These are phyloP conservation scores for Alternaria incomplexa DNA, from an alignment of 2,329 filamentous ascomycete species.

Conservation along the genomic window DNA sequence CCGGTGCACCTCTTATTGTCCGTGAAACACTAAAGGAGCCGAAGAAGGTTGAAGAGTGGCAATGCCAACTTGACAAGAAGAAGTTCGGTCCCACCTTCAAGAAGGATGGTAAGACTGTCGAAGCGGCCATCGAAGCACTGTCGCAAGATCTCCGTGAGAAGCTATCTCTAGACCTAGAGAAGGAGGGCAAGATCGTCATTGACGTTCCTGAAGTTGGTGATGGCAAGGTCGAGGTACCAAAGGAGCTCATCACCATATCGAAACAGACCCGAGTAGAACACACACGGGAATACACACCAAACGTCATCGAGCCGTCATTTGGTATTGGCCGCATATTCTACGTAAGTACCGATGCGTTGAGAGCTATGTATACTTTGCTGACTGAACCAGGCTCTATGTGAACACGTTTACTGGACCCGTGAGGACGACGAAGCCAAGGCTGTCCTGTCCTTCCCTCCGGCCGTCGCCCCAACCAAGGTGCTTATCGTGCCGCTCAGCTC, in stretches of 20 bases:
- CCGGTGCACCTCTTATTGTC: constrained; percentile 83
- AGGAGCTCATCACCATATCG: constrained; percentile 82
- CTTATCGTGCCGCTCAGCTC: constrained; percentile 87
- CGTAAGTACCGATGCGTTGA: constrained; percentile 40
- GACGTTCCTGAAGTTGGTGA: constrained; percentile 71
- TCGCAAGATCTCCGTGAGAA: constrained; percentile 82
- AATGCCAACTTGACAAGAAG: constrained; percentile 89
- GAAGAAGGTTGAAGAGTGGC: constrained; percentile 82
- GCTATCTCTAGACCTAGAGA: constrained; percentile 74
- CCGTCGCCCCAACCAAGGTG: constrained; percentile 92
- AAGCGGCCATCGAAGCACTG: constrained; percentile 76
- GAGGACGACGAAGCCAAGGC: constrained; percentile 82
- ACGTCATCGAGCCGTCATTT: constrained; percentile 97
- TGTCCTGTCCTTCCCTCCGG: constrained; percentile 75
- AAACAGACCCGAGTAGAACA: constrained; percentile 83
- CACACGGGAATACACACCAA: constrained; percentile 88
- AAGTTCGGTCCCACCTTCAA: constrained; percentile 95
- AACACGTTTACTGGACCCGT: constrained; percentile 95
- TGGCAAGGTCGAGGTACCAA: constrained; percentile 79
- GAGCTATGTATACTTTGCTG: constrained; percentile 1
- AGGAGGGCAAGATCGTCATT: constrained; percentile 76
- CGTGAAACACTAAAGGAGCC: constrained; percentile 82
- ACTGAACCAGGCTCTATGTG: constrained; percentile 79
- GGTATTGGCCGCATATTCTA: constrained; percentile 96
- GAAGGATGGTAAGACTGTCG: constrained; percentile 83